Evolutionary conservation across 192 early-diverging fungal species (phyloP), one percentile per base, ranked within the genome.

Genomic region (Umbelopsis vinacea): DNA sequence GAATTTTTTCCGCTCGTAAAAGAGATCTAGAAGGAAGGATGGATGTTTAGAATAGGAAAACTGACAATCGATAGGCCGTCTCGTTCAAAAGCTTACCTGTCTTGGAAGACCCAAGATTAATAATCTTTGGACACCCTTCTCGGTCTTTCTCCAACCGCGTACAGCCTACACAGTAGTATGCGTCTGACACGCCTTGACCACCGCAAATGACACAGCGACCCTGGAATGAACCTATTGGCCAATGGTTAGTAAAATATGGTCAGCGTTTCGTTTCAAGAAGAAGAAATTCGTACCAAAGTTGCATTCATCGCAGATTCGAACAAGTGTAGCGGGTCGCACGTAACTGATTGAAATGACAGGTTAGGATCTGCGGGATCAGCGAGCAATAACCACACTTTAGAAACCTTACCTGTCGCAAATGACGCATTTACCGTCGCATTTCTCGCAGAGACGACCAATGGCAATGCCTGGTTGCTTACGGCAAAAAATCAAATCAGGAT

Each of bases 81-180:
- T 52, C 26, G 47, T 33, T 37, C 17, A 68, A 54, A 33, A 15
- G 11, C 67, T 23, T 77, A 71, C 76, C 76, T 47, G 94, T 93
- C 74, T 96, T 96, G 38, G 92, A 91, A 38, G 89, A 91, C 48
- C 97, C 97, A 24, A 98, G 75, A 79, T 98, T 98, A n/a, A 98
- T 88, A 83, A 98, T 97, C 81, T 97, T 97, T 66, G 97, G 97
- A 74, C 97, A 98, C 11, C 97, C 97, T 74, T 98, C 97, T 45
- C 97, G 86, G 78, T 98, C 96, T 78, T 97, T 97, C 67, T 98
- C 97, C 68, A 93, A 89, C 53, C 88, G 83, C 29, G 93, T 93
- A 75, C 96, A 98, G 53, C 93, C 92, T 47, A 89, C 92, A 81
- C 97, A 98, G 73, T 98, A 98, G 79, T 95, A 97, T 0, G 96